These are phyloP conservation scores for Penicillium sp. DNA, from an alignment of 2,329 filamentous ascomycete species.

Conservation along the genomic window DNA sequence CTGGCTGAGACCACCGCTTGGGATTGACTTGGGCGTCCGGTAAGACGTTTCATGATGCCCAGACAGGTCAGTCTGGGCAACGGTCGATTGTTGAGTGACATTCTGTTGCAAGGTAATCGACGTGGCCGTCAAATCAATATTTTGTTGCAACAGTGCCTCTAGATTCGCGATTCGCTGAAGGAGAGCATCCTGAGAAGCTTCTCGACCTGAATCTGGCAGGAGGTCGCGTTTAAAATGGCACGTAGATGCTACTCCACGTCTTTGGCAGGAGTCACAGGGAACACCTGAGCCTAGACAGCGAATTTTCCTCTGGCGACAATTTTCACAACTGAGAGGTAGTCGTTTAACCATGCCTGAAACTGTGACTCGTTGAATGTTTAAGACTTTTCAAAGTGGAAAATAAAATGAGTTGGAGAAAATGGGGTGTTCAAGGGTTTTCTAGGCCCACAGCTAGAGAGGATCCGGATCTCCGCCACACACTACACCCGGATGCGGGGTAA, in stretches of 20 bases:
- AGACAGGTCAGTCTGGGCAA: neutral
- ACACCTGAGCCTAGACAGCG: neutral
- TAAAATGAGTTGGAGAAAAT: no score
- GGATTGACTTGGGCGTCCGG: no score
- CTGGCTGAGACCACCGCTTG: no score
- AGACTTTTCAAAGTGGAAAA: no score
- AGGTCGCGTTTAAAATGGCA: neutral
- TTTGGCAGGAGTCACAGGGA: neutral
- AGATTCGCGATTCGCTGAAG: neutral
- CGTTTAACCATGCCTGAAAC: neutral
- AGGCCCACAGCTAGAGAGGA: no score
- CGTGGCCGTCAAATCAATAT: neutral
- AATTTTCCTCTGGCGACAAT: neutral
- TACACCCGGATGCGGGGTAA: no score
- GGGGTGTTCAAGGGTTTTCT: no score
- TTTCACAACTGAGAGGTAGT: neutral
- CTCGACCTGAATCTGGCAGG: neutral
- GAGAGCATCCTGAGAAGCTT: neutral
- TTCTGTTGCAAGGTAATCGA: neutral
- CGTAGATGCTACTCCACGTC: neutral
- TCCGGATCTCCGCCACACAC: no score
- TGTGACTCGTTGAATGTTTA: no score
- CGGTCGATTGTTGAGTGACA: neutral
- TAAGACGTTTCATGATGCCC: neutral
- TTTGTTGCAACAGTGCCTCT: neutral